A percentile compares a stretch with the other conserved stretches of the same genome.
Evolutionary conservation across 305 asterid genomes (phyloP).

Genomic region (Plantago coronopus): DNA sequence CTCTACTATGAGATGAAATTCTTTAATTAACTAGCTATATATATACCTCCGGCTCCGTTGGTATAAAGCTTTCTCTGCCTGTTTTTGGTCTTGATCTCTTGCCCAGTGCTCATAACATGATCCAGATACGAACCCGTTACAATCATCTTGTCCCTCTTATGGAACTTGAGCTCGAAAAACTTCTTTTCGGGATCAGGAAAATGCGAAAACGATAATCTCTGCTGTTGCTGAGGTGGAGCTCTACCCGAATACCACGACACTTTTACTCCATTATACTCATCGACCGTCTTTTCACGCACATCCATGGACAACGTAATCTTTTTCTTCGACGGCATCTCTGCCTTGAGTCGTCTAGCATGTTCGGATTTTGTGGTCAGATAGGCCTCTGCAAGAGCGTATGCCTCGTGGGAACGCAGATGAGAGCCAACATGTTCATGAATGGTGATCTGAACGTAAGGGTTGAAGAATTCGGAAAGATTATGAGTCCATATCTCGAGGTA

Average conservation of each 20-base stretch:
- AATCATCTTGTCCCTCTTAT: slow-evolving; percentile 24
- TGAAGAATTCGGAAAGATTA: slow-evolving; percentile 20
- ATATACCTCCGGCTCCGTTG: too few relatives aligned
- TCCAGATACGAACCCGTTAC: slow-evolving; percentile 29
- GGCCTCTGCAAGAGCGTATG: slow-evolving; percentile 29
- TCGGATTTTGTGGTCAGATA: slow-evolving; percentile 31
- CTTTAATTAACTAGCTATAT: too few relatives aligned
- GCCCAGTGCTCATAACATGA: slow-evolving; percentile 31
- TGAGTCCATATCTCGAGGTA: neutral
- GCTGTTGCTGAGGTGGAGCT: neutral
- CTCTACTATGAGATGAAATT: too few relatives aligned
- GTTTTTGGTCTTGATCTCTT: slow-evolving; percentile 23
- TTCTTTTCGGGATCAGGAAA: slow-evolving; percentile 25
- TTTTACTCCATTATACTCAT: slow-evolving; percentile 30
- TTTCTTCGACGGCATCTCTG: slow-evolving; percentile 33
- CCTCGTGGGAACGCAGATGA: slow-evolving; percentile 29
- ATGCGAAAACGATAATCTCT: neutral
- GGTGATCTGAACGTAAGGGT: slow-evolving; percentile 33
- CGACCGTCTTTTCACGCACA: slow-evolving; percentile 37
- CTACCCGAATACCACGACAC: slow-evolving; percentile 27
- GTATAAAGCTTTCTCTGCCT: slow-evolving; percentile 36
- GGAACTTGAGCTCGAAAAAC: slow-evolving; percentile 34
- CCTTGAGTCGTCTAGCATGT: slow-evolving; percentile 38
- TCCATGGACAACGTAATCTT: slow-evolving; percentile 46
- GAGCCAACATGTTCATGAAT: slow-evolving; percentile 31